phyloP scores from a whole-genome alignment of 495 filamentous ascomycete species.

The Tuber microsphaerosporum region DNA sequence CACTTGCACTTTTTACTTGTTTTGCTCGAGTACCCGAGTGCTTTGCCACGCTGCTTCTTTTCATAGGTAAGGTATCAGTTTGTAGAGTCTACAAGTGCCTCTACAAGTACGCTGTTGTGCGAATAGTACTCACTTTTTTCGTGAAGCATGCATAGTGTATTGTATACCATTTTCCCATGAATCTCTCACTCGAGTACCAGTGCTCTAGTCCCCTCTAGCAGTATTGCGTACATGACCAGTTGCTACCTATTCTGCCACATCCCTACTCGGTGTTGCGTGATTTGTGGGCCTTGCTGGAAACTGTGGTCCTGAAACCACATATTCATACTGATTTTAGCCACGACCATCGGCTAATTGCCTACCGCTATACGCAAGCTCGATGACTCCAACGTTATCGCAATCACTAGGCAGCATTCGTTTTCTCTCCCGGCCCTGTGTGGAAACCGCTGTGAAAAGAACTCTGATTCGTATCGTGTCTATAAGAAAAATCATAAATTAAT shows the following conservation, averaged over 20 bases:
- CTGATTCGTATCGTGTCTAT: neutral
- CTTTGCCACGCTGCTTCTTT: neutral
- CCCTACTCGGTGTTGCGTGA: neutral
- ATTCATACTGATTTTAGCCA: neutral
- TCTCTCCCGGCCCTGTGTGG: neutral
- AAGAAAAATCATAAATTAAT: constrained; percentile 5
- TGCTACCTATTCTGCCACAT: neutral
- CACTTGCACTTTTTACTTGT: constrained; percentile 1
- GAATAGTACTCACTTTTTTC: neutral
- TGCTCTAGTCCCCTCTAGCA: neutral
- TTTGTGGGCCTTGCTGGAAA: neutral
- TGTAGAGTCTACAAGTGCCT: neutral
- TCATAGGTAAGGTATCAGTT: neutral
- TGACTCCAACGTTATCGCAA: neutral
- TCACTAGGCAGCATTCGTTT: neutral
- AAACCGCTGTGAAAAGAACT: neutral
- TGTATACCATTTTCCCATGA: neutral
- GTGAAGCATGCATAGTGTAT: neutral
- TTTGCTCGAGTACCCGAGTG: neutral
- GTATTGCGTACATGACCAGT: neutral
- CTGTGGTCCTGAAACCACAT: neutral
- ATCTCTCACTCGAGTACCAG: neutral
- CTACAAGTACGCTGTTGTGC: neutral
- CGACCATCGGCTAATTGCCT: neutral
- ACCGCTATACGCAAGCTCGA: neutral